phyloP scores from a whole-genome alignment of 2,329 filamentous ascomycete species.

The Talaromyces sp. region DNA sequence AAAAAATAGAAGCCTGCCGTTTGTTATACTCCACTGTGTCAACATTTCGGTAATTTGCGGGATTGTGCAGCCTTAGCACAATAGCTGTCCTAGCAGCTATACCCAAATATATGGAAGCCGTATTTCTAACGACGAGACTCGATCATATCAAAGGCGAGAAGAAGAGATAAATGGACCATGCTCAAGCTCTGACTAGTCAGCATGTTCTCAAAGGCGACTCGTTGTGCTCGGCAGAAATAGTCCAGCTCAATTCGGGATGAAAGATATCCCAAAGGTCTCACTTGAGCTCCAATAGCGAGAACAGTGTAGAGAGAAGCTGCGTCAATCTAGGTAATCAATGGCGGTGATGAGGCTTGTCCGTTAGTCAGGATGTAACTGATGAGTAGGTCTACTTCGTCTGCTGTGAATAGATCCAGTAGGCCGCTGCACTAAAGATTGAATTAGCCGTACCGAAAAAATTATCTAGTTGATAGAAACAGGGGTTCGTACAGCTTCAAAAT shows the following conservation, averaged over 20 bases:
- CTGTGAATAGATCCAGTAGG: not conserved
- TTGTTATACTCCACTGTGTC: not conserved
- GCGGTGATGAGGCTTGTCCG: not conserved
- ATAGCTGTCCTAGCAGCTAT: not conserved
- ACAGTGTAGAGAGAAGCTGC: not conserved
- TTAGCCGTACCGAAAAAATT: not conserved
- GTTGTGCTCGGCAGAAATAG: not conserved
- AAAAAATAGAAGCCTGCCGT: not conserved
- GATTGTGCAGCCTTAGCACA: not conserved
- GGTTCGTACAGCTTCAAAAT: not conserved
- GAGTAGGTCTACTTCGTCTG: not conserved
- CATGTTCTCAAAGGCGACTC: not conserved
- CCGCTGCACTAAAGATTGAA: not conserved
- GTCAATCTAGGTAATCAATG: not conserved
- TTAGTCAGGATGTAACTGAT: not conserved
- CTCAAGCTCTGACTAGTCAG: not conserved
- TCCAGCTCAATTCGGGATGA: not conserved
- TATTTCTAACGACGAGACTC: not conserved
- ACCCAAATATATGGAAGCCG: not conserved
- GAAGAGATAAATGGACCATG: not conserved
- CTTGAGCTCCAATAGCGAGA: not conserved
- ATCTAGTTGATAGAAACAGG: not conserved
- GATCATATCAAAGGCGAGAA: not conserved
- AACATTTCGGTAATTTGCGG: not conserved
- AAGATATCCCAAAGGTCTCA: not conserved